Percentiles rank a stretch among this genome's conserved stretches.
Conservation (phyloP, 2,329 filamentous ascomycete genomes). For the Hymenoscyphus occultus region DNA sequence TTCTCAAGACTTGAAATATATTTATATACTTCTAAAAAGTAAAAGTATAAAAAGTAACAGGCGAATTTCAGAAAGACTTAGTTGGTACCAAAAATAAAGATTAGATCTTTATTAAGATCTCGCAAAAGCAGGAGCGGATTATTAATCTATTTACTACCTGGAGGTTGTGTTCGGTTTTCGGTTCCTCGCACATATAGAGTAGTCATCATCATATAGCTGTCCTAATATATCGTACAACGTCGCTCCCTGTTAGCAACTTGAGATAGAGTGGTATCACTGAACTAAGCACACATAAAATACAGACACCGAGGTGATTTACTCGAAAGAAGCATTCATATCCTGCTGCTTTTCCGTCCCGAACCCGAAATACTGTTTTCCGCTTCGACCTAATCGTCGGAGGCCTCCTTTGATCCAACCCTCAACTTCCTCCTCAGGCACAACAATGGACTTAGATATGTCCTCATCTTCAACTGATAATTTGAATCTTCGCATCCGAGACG, state of each 20-base stretch:
- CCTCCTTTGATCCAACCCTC: constrained; percentile 66
- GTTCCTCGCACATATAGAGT: neutral
- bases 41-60: neutral
- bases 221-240: neutral
- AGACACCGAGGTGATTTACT: neutral
- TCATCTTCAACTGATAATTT: constrained; percentile 68
- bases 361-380: constrained; percentile 24
- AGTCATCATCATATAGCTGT: neutral
- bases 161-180: neutral
- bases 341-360: constrained; percentile 26
- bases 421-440: constrained; percentile 64
- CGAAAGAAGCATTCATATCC: constrained; percentile 4
- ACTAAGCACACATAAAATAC: constrained; percentile 7
- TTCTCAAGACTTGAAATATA: too few relatives aligned
- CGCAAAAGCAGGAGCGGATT: neutral
- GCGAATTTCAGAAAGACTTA: neutral
- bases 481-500: constrained; percentile 76
- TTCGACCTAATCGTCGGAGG: constrained; percentile 47
- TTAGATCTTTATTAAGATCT: neutral
- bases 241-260: neutral
- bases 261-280: constrained; percentile 6
- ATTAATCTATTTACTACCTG: neutral
- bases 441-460: constrained; percentile 59
- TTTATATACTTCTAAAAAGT: neutral
- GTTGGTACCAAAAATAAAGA: neutral